Percentiles rank a stretch among this genome's conserved stretches.
These are phyloP conservation scores for Cladosporium colombiae DNA, from an alignment of 2,329 filamentous ascomycete species.

Conservation along the genomic window DNA sequence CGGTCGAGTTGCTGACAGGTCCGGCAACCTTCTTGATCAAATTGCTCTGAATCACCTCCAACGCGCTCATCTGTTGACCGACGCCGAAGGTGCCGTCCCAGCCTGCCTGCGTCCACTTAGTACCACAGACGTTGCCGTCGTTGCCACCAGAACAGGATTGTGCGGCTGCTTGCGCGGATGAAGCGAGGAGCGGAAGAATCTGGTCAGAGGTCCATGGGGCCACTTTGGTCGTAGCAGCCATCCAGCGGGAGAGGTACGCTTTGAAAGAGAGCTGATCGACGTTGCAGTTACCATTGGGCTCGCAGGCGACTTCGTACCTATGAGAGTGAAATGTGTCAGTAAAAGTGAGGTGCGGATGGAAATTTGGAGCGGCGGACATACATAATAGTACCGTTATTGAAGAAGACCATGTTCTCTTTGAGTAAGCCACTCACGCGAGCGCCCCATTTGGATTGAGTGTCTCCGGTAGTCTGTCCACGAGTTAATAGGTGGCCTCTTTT, in stretches of 20 bases:
- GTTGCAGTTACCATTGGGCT: slow-evolving; percentile 43
- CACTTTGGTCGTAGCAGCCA: slow-evolving; percentile 58
- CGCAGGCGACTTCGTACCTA: slow-evolving; percentile 46
- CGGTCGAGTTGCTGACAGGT: slow-evolving; percentile 49
- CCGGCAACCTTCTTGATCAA: slow-evolving; percentile 40
- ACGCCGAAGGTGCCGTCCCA: slow-evolving; percentile 52
- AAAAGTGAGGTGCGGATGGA: neutral
- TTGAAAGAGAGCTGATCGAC: slow-evolving; percentile 47
- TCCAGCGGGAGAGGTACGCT: slow-evolving; percentile 47
- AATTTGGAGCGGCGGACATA: neutral
- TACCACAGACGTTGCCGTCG: slow-evolving; percentile 48
- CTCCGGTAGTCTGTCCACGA: slow-evolving; percentile 29
- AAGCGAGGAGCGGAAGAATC: slow-evolving; percentile 54
- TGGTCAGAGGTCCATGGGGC: slow-evolving; percentile 56
- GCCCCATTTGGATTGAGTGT: slow-evolving; percentile 28
- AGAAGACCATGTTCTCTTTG: slow-evolving; percentile 41
- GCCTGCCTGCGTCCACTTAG: slow-evolving; percentile 42
- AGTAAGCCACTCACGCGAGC: slow-evolving; percentile 29
- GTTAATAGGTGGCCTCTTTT: neutral
- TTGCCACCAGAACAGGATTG: slow-evolving; percentile 53
- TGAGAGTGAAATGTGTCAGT: slow-evolving; percentile 34
- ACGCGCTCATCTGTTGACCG: slow-evolving; percentile 57
- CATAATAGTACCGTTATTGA: slow-evolving; percentile 37
- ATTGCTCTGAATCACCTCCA: slow-evolving; percentile 49
- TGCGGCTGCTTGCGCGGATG: slow-evolving; percentile 57